Percentiles rank a stretch among this genome's conserved stretches.
Evolutionary conservation across 2,329 filamentous ascomycete genomes (phyloP).

Genomic region (Karstenula rhodostoma): DNA sequence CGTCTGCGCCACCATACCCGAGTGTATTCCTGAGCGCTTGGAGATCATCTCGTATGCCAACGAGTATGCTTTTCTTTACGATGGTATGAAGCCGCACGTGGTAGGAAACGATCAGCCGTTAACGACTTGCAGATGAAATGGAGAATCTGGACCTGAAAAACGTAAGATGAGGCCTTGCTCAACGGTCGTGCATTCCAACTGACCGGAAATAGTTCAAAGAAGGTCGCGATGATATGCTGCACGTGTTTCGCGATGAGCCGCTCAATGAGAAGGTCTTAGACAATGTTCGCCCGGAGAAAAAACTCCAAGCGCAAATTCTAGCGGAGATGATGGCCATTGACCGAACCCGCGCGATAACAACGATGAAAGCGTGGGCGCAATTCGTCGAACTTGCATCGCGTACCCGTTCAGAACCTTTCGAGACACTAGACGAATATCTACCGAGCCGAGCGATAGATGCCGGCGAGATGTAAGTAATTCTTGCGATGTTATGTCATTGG

Average conservation of each 20-base stretch:
- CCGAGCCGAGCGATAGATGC: slow-evolving; percentile 22
- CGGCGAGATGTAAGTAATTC: slow-evolving; percentile 18
- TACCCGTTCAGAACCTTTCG: slow-evolving; percentile 14
- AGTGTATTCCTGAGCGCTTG: slow-evolving; percentile 51
- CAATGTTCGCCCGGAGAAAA: slow-evolving; percentile 16
- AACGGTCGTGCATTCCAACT: not conserved
- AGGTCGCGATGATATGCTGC: slow-evolving; percentile 31
- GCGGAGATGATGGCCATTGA: slow-evolving; percentile 27
- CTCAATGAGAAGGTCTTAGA: slow-evolving; percentile 7
- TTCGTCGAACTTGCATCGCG: slow-evolving; percentile 24
- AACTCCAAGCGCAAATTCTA: slow-evolving; percentile 24
- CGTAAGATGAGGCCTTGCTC: slow-evolving; percentile 8
- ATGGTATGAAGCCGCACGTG: slow-evolving; percentile 33
- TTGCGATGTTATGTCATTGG: slow-evolving; percentile 44
- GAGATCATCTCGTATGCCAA: slow-evolving; percentile 51
- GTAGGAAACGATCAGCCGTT: not conserved
- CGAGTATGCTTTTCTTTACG: slow-evolving; percentile 53
- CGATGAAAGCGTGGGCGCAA: slow-evolving; percentile 24
- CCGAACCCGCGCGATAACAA: slow-evolving; percentile 15
- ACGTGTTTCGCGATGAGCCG: slow-evolving; percentile 24
- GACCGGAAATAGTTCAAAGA: slow-evolving; percentile 15
- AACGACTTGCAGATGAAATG: slow-evolving; percentile 17
- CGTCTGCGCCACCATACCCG: slow-evolving; percentile 45
- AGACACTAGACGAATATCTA: slow-evolving; percentile 27
- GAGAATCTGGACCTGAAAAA: slow-evolving; percentile 17